Base-by-base conservation (phyloP, 2,329 filamentous ascomycete species). In the Neonectria sp. region DNA sequence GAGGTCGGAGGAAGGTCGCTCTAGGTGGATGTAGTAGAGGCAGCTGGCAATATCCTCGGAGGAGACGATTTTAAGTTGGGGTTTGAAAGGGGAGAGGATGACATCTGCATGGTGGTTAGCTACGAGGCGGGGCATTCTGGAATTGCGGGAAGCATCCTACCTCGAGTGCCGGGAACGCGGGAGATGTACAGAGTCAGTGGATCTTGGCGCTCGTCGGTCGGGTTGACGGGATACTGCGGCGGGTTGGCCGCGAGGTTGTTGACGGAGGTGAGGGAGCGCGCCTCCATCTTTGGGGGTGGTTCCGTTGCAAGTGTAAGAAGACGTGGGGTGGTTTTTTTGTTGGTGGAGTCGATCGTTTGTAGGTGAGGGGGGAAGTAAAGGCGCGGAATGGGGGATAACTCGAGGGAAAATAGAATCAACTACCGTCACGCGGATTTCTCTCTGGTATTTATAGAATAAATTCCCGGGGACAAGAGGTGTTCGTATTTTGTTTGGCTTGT, bases 61-160 rank as follows among this genome's bases (percentile, higher is more conserved):
- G 0, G 94, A 97, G 70, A 99, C 94, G 67, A 94, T 95, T 79
- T 96, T 97, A 48, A 92, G 87, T 58, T 93, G 91, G 2, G 96
- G 96, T 78, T 97, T 97, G 69, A 96, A 88, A 1, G 96, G 93
- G 1, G 95, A 97, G 52, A 99, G 89, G 74, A 98, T 97, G 64
- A 98, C 88, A 86, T 98, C 95, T 96, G 48, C 25, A 45, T 6
- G 52, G n/a, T 62, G 64, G 67, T 68, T 63, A 65, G 56, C 60
- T 72, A 67, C 71, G 43, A 65, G 63, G 27, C 64, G 58, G 67
- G 48, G 27, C 15, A 48, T 24, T 21, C 3, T 31, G 27, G 1
- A 29, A 9, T 4, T 21, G 21, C 27, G 33, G 35, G 56, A 56
- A 25, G 67, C 49, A 48, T 79, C 83, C 71, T 85, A 95, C 94